These are phyloP conservation scores for Wickerhamomyces chaumierensis DNA, from an alignment of 805 yeast genomes.

Conservation along the genomic window DNA sequence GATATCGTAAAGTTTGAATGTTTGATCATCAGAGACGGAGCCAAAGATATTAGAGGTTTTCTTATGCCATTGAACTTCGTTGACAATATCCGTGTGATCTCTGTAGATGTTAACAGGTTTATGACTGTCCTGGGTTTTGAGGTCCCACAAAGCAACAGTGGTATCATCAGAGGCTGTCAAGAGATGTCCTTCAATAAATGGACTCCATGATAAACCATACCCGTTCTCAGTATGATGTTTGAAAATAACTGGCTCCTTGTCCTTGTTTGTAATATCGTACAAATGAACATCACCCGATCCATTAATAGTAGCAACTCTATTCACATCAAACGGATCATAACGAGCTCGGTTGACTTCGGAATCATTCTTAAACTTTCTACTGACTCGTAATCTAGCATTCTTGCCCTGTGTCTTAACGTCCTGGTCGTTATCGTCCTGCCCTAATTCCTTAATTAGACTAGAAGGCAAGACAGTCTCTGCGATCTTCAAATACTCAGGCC, in stretches of 20 bases:
- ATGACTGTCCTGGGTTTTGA: slow-evolving; percentile 10
- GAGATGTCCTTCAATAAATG: slow-evolving; percentile 33
- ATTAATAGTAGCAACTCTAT: slow-evolving; percentile 50
- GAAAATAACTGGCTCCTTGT: slow-evolving; percentile 20
- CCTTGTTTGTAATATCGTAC: slow-evolving; percentile 27
- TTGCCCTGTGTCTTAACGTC: slow-evolving; percentile 11
- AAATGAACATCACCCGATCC: slow-evolving; percentile 54
- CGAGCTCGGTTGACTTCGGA: slow-evolving; percentile 69
- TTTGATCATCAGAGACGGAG: slow-evolving; percentile 63
- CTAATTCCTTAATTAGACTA: neutral
- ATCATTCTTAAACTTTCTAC: slow-evolving; percentile 47
- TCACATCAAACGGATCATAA: slow-evolving; percentile 50
- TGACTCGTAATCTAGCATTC: slow-evolving; percentile 47
- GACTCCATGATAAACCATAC: slow-evolving; percentile 64
- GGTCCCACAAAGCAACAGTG: slow-evolving; percentile 52
- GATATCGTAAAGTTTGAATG: slow-evolving; percentile 42
- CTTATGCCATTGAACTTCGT: slow-evolving; percentile 68
- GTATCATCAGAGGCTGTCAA: slow-evolving; percentile 59
- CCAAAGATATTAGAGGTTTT: slow-evolving; percentile 41
- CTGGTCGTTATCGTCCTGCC: neutral
- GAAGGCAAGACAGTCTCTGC: slow-evolving; percentile 52
- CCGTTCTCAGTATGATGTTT: slow-evolving; percentile 57
- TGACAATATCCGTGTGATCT: slow-evolving; percentile 48
- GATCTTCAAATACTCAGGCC: slow-evolving; percentile 51
- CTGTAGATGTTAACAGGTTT: slow-evolving; percentile 22